Base-by-base conservation (phyloP, 2,329 filamentous ascomycete species). In the Nothophaeocryptopus gaeumannii region DNA sequence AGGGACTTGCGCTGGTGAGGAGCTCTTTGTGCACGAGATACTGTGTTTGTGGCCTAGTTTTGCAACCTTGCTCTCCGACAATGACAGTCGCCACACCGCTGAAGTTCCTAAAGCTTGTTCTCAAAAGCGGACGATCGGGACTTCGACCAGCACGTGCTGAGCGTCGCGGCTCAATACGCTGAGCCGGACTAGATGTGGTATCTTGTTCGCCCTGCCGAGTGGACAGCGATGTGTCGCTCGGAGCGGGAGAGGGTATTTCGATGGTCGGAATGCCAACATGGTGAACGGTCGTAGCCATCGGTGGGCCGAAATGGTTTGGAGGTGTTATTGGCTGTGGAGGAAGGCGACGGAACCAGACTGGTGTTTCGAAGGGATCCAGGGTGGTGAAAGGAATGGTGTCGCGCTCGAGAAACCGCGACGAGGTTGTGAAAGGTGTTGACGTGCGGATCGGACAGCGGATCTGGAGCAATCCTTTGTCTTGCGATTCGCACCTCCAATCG, bases 21-120 rank as follows among this genome's bases (percentile, higher is more conserved):
- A 78, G 69, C 33, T 74, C 70, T 38, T 72, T 74, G 63, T 78
- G 76, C 10, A 79, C 63, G 44, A 70, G 64, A 58, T 75, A 78
- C 12, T 62, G 68, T 5, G 66, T 70, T 14, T 60, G 55, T 9
- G 67, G 62, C 15, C 61, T 49, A 11, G 41, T 44, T 30, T 61
- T 61, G 41, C 56, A 51, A 14, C 39, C 46, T 30, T 56, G 40
- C 34, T 69, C 63, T 20, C 75, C 74, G 29, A 78, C 65, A 39
- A 68, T 34, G 13, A 70, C 54, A 2, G 66, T 69, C 5, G 70
- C 69, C 51, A 74, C 67, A 47, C 67, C 67, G 37, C 69, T 64
- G 54, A 75, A 68, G 39, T 69, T 68, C 14, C 70, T 64, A 55
- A 70, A 68, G 5, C 56, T 59, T 3, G 69, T 54, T 62, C 68